Base-by-base conservation (phyloP, 495 filamentous ascomycete genomes). In the Lepidopterella palustris region DNA sequence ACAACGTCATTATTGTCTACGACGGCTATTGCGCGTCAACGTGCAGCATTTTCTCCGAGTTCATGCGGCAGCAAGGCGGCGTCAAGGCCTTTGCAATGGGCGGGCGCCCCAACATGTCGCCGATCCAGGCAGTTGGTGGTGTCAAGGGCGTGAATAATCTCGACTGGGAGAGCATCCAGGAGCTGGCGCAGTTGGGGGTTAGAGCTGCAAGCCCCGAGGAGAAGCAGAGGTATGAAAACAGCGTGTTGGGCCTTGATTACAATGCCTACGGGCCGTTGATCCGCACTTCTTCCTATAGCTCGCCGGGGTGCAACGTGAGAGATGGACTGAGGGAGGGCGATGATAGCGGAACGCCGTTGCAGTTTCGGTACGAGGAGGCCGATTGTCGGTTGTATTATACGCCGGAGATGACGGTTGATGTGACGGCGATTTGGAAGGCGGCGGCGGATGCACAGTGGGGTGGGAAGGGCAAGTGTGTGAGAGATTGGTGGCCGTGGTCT, bases 1-100 rank as follows among this genome's bases (percentile, higher is more conserved):
- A 72, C 9, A 63, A 73, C 55, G 66, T 73, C 48, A 62, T 72
- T 31, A 63, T 73, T 8, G 62, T 73, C 18, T 57, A 61, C n/a
- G 84, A 87, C 66, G 84, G 85, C 42, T 77, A 78, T 61, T 88
- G 85, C 70, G 80, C 77, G 23, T 85, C 82, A 4, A 83, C 83
- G 1, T 88, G 85, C 72, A 78, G 80, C 8, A 70, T 85, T 55
- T 82, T 86, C 70, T 72, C 73, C 51, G 77, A 82, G 35, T 74
- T 84, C 50, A 77, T 87, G 71, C 73, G 78, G 2, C 71, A 77
- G 54, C 74, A 79, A 60, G 81, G 73, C 3, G 75, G 76, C 45
- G 79, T 88, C 0, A 80, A 80, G 62, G 80, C 79, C 29, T 76
- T 88, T 45, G 78, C 77, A 0, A 72, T 87, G 25, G 85, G 85